These are phyloP conservation scores for Entoloma clypeatum DNA, from an alignment of 1,284 basidiomycete genomes.

Conservation along the genomic window DNA sequence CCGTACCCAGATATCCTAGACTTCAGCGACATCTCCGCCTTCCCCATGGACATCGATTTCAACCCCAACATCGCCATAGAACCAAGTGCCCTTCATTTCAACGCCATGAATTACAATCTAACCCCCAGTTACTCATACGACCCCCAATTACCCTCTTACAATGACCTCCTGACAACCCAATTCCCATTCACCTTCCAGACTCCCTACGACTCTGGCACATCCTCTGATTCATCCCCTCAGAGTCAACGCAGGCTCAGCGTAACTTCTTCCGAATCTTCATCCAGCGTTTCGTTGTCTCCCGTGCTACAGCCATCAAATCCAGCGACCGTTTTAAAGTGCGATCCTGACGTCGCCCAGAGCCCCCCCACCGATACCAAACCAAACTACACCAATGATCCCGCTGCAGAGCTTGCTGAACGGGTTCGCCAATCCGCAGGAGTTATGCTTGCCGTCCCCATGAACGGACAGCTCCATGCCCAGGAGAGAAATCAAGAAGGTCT, in stretches of 20 bases:
- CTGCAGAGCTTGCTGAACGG: constrained; percentile 51
- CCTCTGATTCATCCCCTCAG: constrained; percentile 24
- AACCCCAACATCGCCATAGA: constrained; percentile 52
- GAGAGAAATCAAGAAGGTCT: constrained; percentile 24
- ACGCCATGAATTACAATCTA: constrained; percentile 25
- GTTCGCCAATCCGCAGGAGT: constrained; percentile 60
- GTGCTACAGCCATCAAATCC: constrained; percentile 35
- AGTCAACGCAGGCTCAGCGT: constrained; percentile 37
- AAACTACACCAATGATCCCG: constrained; percentile 33
- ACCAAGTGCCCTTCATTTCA: constrained; percentile 58
- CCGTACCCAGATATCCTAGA: constrained; percentile 41
- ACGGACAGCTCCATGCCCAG: constrained; percentile 25
- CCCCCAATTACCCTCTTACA: constrained; percentile 9
- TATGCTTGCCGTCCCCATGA: constrained; percentile 56
- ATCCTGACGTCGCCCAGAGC: constrained; percentile 6
- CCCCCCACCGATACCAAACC: constrained; percentile 7
- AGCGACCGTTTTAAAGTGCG: constrained; percentile 18
- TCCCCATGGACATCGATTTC: constrained; percentile 56
- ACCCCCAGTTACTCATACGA: constrained; percentile 11
- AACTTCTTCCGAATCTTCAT: constrained; percentile 47
- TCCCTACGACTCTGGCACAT: constrained; percentile 21
- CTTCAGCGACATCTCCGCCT: constrained; percentile 36
- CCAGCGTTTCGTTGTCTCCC: constrained; percentile 49
- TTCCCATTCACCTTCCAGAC: constrained; percentile 45
- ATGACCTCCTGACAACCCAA: constrained; percentile 30